phyloP scores from a whole-genome alignment of 768 basidiomycete genomes.

The Hygrocybe punicea region DNA sequence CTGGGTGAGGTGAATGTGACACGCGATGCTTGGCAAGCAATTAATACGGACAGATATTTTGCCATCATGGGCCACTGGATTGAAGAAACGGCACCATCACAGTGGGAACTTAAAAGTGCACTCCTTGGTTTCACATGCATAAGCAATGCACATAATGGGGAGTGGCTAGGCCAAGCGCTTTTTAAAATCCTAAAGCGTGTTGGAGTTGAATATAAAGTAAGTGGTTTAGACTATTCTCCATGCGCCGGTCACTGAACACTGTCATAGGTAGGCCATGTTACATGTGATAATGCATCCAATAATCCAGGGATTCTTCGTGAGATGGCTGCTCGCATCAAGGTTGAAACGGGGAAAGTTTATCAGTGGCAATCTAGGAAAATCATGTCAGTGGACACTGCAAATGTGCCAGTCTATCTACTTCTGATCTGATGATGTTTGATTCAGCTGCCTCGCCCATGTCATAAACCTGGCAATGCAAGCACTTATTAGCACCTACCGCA shows the following conservation, averaged over 20 bases:
- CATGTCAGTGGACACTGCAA: constrained; percentile 2
- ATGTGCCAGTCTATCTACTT: neutral
- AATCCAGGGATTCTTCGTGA: constrained; percentile 35
- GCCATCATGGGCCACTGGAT: too few species aligned
- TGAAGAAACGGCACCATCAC: too few species aligned
- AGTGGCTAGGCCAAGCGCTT: too few species aligned
- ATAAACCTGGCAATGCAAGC: constrained; percentile 35
- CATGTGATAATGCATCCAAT: too few species aligned
- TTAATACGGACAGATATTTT: too few species aligned
- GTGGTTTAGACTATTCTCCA: too few species aligned
- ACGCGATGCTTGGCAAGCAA: too few species aligned
- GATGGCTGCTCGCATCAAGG: constrained; percentile 17
- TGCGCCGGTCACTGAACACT: too few species aligned
- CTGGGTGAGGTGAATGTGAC: constrained; percentile 26
- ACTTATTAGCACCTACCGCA: constrained; percentile 25
- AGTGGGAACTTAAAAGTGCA: too few species aligned
- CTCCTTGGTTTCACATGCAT: constrained; percentile 39
- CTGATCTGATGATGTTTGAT: neutral
- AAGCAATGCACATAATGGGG: too few species aligned
- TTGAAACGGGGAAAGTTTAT: neutral
- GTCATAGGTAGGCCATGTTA: constrained; percentile 8
- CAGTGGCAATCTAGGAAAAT: constrained; percentile 1
- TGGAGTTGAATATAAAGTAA: constrained; percentile 31
- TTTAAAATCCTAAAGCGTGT: constrained; percentile 28
- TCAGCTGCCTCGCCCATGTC: constrained; percentile 31